Evolutionary conservation across 495 filamentous ascomycete genomes (phyloP).

Genomic region (Podospora sp.): DNA sequence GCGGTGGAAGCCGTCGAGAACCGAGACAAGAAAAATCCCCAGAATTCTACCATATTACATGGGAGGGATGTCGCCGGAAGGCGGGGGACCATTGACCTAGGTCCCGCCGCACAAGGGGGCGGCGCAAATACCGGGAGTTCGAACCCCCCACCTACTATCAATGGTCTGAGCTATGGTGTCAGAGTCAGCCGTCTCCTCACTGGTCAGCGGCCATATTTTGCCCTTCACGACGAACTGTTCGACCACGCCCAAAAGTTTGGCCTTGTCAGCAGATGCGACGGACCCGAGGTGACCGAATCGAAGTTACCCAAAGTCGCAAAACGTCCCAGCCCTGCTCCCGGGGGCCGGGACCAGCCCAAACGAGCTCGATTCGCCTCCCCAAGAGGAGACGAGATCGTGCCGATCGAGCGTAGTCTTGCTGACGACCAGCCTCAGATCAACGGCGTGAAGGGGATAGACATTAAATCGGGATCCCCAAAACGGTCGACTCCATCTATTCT

Average conservation of each 20-base stretch:
- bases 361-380: constrained; percentile 6
- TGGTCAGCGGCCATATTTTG: constrained; percentile 27
- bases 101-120: neutral
- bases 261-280: constrained; percentile 1
- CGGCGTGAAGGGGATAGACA: too few species aligned
- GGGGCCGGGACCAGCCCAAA: constrained; percentile 11
- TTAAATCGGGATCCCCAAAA: too few species aligned
- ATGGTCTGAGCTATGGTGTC: constrained; percentile 25
- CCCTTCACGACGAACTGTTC: constrained; percentile 17
- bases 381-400: neutral
- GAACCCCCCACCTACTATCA: constrained; percentile 6
- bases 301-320: neutral
- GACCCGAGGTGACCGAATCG: neutral
- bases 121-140: neutral
- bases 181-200: constrained; percentile 28
- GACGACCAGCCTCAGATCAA: neutral
- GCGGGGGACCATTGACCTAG: neutral
- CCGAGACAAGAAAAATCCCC: neutral
- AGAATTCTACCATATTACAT: neutral
- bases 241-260: constrained; percentile 14
- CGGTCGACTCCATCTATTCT: too few species aligned
- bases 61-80: neutral
- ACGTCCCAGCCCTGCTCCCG: constrained; percentile 9
- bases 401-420: neutral
- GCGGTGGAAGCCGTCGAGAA: neutral